Base-by-base conservation (phyloP, 1,139 yeast genomes). In the Blastobotrys persicus region DNA sequence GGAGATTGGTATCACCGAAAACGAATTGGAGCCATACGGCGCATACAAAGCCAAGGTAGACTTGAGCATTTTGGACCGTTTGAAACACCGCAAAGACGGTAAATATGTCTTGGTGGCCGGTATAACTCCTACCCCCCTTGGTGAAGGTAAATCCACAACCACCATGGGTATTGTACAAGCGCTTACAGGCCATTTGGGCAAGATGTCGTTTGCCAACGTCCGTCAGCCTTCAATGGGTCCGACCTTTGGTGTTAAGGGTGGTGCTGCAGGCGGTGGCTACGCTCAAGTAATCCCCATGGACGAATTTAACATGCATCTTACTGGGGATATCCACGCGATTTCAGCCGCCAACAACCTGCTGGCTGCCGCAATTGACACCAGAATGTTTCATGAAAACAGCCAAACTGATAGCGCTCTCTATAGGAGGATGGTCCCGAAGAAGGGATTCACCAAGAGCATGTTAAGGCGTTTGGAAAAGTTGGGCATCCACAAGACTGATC, bases 151-250 rank as follows among this genome's bases (percentile, higher is more conserved):
- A 71, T 85, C 95, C 31, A 92, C 98, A 54, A 92, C 98, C 44
- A 91, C 98, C 26, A 88, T 92, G 62, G 98, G 98, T 55, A 77
- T 92, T 58, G 96, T 95, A n/a, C 98, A 92, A 72, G 96, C 98
- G n/a, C 77, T 92, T 53, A 96, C 96, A 59, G 97, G 97, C 41
- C 95, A 88, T 62, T 78, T 91, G 65, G 81, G 86, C 54, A 85
- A 86, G 68, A 83, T 85, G 55, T 89, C 91, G 28, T 85, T 91
- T 66, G 98, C 98, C 56, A 89, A 88, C 66, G 97, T 92, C 50
- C 85, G 98, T 73, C 98, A 92, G 70, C 98, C 98, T 43, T 86
- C 95, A 16, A 91, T 91, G 96, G 98, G 98, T 47, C 98, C 98
- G 53, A 91, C 98, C 18, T 92, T 92, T 65, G 98, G 98, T 70